phyloP scores from a whole-genome alignment of 768 basidiomycete genomes.

The Rhodosporidiobolus odoratus region DNA sequence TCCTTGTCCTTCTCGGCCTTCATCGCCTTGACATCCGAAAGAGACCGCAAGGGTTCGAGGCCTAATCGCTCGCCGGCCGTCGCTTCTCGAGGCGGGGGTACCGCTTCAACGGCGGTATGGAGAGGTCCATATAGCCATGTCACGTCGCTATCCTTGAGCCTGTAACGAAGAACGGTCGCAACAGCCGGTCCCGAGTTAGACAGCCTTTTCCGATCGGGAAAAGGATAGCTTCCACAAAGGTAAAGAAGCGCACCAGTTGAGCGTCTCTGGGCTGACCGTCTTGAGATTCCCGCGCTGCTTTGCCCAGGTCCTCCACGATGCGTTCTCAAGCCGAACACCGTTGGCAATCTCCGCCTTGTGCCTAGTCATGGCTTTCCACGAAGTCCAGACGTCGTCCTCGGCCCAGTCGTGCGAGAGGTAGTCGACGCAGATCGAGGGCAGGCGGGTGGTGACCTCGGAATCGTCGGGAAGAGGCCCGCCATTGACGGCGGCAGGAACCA shows the following conservation, averaged over 20 bases:
- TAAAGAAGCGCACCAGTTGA: conserved; percentile 76
- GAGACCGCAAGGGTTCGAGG: conserved; percentile 47
- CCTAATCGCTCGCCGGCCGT: conserved; percentile 55
- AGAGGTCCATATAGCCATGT: conserved; percentile 98
- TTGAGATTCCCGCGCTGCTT: conserved; percentile 94
- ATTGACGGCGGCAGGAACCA: conserved; percentile 45
- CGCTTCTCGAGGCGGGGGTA: conserved; percentile 59
- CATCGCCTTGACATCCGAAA: conserved; percentile 25
- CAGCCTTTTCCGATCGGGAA: too few relatives aligned
- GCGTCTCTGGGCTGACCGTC: conserved; percentile 91
- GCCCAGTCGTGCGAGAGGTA: conserved; percentile 96
- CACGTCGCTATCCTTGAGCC: conserved; percentile 98
- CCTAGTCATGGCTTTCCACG: conserved; percentile 97
- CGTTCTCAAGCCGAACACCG: conserved; percentile 90
- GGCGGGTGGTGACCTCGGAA: conserved; percentile 64
- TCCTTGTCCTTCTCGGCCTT: conserved; percentile 31
- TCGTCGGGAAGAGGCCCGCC: conserved; percentile 48
- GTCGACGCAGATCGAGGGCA: conserved; percentile 90
- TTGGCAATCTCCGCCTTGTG: conserved; percentile 98
- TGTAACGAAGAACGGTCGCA: conserved; percentile 51
- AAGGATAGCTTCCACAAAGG: not conserved
- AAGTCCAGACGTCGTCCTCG: conserved; percentile 96
- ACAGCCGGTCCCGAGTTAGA: too few relatives aligned
- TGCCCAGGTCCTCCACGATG: conserved; percentile 99
- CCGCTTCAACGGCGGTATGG: conserved; percentile 84